Percentiles rank a stretch among this genome's conserved stretches.
These are phyloP conservation scores for Picea mariana DNA, from an alignment of 83 land plant species.

Conservation along the genomic window DNA sequence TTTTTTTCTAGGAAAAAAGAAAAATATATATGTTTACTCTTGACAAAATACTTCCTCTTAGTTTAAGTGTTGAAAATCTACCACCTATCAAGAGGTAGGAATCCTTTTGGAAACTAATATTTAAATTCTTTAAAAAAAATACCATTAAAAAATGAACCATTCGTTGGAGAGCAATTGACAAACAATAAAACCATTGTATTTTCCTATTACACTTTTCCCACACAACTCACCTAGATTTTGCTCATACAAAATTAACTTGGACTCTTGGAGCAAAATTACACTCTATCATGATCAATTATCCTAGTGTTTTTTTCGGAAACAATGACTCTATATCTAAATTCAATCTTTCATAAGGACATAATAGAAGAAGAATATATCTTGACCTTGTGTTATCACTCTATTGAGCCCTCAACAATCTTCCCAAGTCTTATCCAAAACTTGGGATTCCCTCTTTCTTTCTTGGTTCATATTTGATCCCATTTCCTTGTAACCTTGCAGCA, in stretches of 20 bases:
- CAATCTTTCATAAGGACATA: neutral
- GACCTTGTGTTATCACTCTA: neutral
- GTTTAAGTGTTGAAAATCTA: too few species aligned
- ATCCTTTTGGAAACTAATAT: neutral
- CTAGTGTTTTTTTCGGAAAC: neutral
- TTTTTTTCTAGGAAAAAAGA: too few species aligned
- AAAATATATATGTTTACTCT: too few species aligned
- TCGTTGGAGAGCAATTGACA: neutral
- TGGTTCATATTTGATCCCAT: too few species aligned
- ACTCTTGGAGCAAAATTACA: neutral
- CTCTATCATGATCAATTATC: too few species aligned
- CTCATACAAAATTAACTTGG: neutral
- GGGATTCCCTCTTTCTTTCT: too few species aligned
- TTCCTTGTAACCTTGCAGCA: too few species aligned
- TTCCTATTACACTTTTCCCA: conserved; percentile 6
- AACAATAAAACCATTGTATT: neutral
- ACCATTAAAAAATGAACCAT: conserved; percentile 1
- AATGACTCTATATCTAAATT: neutral
- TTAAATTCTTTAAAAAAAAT: neutral
- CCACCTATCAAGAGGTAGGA: too few species aligned
- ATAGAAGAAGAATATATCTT: neutral
- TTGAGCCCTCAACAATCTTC: too few species aligned
- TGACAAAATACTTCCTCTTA: too few species aligned
- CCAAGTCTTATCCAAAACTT: too few species aligned
- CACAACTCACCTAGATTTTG: conserved; percentile 5